These are phyloP conservation scores for Ilex aquifolium DNA, from an alignment of 257 asterid genomes.

Conservation along the genomic window DNA sequence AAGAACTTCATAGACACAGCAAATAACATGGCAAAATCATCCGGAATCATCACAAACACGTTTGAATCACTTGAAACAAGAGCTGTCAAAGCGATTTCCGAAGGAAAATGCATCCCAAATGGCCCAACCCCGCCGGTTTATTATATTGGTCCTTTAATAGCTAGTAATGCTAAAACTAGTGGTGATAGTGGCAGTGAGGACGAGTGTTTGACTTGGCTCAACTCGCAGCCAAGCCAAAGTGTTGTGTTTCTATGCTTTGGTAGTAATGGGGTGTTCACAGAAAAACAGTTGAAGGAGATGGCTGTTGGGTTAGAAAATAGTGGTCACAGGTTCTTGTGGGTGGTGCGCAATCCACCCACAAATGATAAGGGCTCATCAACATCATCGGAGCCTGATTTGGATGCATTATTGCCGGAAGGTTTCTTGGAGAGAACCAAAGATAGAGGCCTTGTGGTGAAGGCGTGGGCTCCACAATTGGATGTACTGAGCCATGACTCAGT, in stretches of 20 bases:
- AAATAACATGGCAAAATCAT: constrained; percentile 13
- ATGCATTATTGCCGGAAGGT: constrained; percentile 22
- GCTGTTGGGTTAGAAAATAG: constrained; percentile 29
- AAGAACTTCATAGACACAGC: constrained; percentile 18
- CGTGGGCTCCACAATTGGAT: constrained; percentile 23
- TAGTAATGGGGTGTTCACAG: constrained; percentile 15
- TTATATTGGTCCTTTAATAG: constrained; percentile 14
- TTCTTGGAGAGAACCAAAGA: constrained; percentile 23
- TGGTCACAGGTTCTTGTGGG: constrained; percentile 25
- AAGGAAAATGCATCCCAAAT: not conserved
- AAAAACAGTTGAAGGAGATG: constrained; percentile 21
- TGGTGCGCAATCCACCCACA: constrained; percentile 19
- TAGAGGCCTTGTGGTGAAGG: constrained; percentile 16
- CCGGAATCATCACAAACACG: constrained; percentile 14
- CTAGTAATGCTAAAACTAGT: not conserved
- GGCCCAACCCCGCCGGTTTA: constrained; percentile 2
- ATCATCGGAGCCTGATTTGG: constrained; percentile 10
- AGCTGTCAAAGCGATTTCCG: constrained; percentile 6
- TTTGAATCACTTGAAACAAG: constrained; percentile 8
- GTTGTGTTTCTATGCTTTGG: constrained; percentile 34
- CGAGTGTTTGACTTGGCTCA: constrained; percentile 2
- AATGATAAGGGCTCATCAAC: not conserved
- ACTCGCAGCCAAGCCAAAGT: constrained; percentile 24
- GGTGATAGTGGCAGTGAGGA: not conserved
- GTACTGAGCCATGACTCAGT: constrained; percentile 18